A percentile compares a stretch with the other conserved stretches of the same genome.
phyloP scores from a whole-genome alignment of 2,329 filamentous ascomycete genomes.

The Coniochaeta sp. region DNA sequence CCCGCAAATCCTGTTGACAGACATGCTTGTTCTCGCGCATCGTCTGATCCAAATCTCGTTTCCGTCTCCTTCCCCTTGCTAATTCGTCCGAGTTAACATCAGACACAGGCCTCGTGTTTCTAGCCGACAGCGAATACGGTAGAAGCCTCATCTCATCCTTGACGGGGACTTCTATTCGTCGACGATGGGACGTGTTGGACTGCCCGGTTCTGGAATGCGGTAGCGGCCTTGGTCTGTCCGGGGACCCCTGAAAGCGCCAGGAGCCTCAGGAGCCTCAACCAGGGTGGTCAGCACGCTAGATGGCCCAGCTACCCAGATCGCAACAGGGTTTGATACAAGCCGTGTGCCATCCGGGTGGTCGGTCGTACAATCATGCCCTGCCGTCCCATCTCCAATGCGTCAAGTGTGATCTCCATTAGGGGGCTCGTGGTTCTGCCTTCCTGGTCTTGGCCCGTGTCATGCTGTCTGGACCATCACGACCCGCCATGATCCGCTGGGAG shows the following conservation, averaged over 20 bases:
- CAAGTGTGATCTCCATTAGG: constrained; percentile 5
- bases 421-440: not conserved
- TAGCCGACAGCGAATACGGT: no score
- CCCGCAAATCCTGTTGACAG: no score
- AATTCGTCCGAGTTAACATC: not conserved
- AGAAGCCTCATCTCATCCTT: no score
- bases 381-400: constrained; percentile 1
- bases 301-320: not conserved
- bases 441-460: constrained; percentile 4
- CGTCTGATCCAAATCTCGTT: not conserved
- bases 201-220: no score
- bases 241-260: not conserved
- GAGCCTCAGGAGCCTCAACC: not conserved
- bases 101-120: not conserved
- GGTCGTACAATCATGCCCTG: not conserved
- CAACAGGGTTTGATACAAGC: not conserved
- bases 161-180: no score
- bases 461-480: not conserved
- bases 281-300: not conserved
- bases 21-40: not conserved
- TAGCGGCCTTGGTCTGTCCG: no score
- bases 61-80: not conserved
- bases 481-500: not conserved
- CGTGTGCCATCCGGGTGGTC: not conserved
- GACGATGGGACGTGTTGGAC: no score